Evolutionary conservation across 176 grass and related monocot species (phyloP), one percentile per base, ranked within the genome.

Genomic region (Poa pratensis): DNA sequence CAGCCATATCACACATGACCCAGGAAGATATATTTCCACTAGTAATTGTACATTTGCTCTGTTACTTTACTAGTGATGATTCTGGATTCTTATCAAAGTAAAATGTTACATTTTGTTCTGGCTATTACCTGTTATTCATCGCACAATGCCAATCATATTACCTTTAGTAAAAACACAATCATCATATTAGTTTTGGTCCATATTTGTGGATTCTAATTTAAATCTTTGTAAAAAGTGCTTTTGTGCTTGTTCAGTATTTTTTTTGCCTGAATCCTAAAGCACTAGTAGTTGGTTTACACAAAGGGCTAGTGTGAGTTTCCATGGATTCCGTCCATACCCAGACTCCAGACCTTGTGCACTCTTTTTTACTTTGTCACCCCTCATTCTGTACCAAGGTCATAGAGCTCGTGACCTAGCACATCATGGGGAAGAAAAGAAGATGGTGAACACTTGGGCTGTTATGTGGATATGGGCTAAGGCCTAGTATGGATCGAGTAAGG

Each of bases 41-140:
- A 45, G 34, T 27, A 55, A 57, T 9, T 57, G 50, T 23, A 28
- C 5, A 55, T 82, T 24, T 23, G 23, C 5, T 65, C 42, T 65
- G 17, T 65, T 46, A 12, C 20, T 66, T 7, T 50, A 51, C 7
- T 37, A 15, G 8, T 18, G 13, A 64, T 24, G 57, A 28, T 79
- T 42, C 23, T 46, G 15, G 22, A 20, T 75, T 50, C 42, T 32
- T 37, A 50, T 63, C 5, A 13, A 7, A 11, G 19, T 22, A 37
- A 14, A 83, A 9, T 20, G 2, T 3, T 32, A 13, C 67, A 73
- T 0, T n/a, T 43, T 27, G 15, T 26, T 70, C 8, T 42, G 24
- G 68, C 7, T 83, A 70, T 32, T 60, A 60, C 55, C 16, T 58
- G 53, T 60, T 73, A 28, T 73, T 82, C 14, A 23, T 82, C 35